Base-by-base conservation (phyloP, 192 early-diverging fungal genomes). In the Gamsiella multidivaricata region DNA sequence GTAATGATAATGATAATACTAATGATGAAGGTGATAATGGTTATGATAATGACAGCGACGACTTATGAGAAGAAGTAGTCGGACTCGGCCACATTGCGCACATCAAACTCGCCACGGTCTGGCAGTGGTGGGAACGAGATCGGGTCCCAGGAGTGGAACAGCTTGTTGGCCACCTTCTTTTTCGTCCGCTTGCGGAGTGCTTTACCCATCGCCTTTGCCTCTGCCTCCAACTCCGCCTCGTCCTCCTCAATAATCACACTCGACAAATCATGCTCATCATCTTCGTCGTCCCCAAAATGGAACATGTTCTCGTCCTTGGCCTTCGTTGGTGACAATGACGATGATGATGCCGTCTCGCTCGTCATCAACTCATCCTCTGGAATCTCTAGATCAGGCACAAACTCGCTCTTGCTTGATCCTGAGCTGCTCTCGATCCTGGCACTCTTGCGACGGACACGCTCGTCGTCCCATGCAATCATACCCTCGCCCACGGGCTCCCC, bases 61-160 rank as follows among this genome's bases (percentile, higher is more conserved):
- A n/a, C 39, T 73, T 87, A 99, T 64, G 95, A 91, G 87, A 99
- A 99, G 65, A 99, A 99, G 81, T 97, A 99, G 18, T 82, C 83
- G 45, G 92, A 94, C 15, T 92, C 82, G 63, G 84, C 86, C 2
- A 99, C 95, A 65, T 88, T 76, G 36, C 84, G 68, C 37, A 99
- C 87, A 80, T 97, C 88, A 84, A 99, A 95, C 23, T 92, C 87
- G 54, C 97, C 97, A 43, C 88, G 86, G 17, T 81, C 73, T 0
- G 97, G 97, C 62, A 99, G 69, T 15, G 88, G 86, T 5, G 88
- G 84, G 71, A 97, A 94, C 37, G 80, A 86, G 41, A 98, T 60
- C 3, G 74, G 67, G 18, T 83, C 81, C 84, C 85, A 87, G n/a
- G 65, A 68, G 33, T 86, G 67, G 42, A 69, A 51, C 59, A 70